Conservation (phyloP, 2,329 filamentous ascomycete species). For the Nemania sp. region DNA sequence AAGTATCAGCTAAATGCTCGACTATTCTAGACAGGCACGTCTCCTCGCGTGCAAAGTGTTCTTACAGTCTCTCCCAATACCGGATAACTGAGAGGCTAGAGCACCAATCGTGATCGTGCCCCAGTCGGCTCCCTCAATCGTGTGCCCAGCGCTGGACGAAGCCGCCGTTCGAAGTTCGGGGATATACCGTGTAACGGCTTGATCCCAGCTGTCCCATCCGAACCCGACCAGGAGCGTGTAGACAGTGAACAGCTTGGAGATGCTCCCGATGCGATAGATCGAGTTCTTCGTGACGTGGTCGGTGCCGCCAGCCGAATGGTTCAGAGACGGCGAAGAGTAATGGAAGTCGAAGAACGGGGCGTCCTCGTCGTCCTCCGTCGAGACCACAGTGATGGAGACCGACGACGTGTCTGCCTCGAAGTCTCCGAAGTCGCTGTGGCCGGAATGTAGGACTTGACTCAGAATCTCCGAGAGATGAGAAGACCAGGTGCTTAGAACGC, state of each 20-base stretch:
- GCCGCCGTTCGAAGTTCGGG: slow-evolving; percentile 9
- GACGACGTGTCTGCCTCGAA: slow-evolving; percentile 20
- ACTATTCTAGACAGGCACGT: not conserved
- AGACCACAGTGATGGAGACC: slow-evolving; percentile 13
- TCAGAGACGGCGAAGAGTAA: slow-evolving; percentile 13
- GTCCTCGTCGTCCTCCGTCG: slow-evolving; percentile 7
- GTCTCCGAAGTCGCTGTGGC: slow-evolving; percentile 10
- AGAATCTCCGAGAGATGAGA: slow-evolving; percentile 1
- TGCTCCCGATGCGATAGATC: slow-evolving; percentile 19
- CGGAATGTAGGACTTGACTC: slow-evolving; percentile 5
- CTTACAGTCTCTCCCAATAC: slow-evolving; percentile 19
- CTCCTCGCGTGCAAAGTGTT: too few relatives aligned
- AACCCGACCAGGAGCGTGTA: slow-evolving; percentile 16
- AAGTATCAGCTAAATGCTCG: not conserved
- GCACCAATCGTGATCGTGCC: slow-evolving; percentile 8
- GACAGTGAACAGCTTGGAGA: slow-evolving; percentile 20
- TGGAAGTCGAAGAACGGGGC: slow-evolving; percentile 22
- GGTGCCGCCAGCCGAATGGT: slow-evolving; percentile 5
- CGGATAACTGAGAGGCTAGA: slow-evolving; percentile 16
- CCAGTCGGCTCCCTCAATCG: slow-evolving; percentile 11
- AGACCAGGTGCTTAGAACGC: not conserved
- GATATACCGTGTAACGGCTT: slow-evolving; percentile 11
- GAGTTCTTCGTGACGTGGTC: slow-evolving; percentile 12
- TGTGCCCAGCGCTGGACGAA: not conserved
- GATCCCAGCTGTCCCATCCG: slow-evolving; percentile 14